Evolutionary conservation across 2,329 filamentous ascomycete species (phyloP).

Genomic region (Hypoxylon sp.): DNA sequence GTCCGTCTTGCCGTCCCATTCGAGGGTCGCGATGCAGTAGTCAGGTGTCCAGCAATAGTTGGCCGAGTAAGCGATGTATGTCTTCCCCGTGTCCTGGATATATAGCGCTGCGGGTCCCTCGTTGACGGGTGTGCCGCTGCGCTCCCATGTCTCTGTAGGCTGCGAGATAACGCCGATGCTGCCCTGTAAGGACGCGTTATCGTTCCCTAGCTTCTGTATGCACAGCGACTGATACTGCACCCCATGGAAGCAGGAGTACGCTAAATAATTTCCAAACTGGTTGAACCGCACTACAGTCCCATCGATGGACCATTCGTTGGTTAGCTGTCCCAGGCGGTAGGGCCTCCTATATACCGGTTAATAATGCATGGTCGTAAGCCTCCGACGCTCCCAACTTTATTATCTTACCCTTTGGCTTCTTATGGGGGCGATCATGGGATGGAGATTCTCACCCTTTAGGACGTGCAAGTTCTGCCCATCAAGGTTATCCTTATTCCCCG

Average conservation of each 20-base stretch:
- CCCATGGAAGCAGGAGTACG: conserved; percentile 67
- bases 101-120: conserved; percentile 70
- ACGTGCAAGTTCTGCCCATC: conserved; percentile 67
- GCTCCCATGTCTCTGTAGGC: conserved; percentile 67
- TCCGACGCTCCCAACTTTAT: not conserved
- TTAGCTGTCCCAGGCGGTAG: conserved; percentile 67
- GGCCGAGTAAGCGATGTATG: conserved; percentile 68
- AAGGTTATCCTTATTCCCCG: conserved; percentile 59
- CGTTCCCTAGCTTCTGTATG: conserved; percentile 58
- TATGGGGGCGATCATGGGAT: not conserved
- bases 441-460: conserved; percentile 60
- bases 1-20: conserved; percentile 66
- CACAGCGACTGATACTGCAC: conserved; percentile 58
- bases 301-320: conserved; percentile 67
- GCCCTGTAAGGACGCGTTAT: conserved; percentile 61
- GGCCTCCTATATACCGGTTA: conserved; percentile 59
- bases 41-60: conserved; percentile 70
- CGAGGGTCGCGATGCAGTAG: conserved; percentile 68
- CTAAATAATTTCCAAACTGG: conserved; percentile 65
- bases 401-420: not conserved
- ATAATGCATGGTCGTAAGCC: not conserved
- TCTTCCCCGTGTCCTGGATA: conserved; percentile 61
- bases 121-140: conserved; percentile 63
- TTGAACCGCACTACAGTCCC: conserved; percentile 66
- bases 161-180: conserved; percentile 64